Percentiles rank a stretch among this genome's conserved stretches.
phyloP scores from a whole-genome alignment of 495 filamentous ascomycete genomes.

The Penicillium pancosmium region DNA sequence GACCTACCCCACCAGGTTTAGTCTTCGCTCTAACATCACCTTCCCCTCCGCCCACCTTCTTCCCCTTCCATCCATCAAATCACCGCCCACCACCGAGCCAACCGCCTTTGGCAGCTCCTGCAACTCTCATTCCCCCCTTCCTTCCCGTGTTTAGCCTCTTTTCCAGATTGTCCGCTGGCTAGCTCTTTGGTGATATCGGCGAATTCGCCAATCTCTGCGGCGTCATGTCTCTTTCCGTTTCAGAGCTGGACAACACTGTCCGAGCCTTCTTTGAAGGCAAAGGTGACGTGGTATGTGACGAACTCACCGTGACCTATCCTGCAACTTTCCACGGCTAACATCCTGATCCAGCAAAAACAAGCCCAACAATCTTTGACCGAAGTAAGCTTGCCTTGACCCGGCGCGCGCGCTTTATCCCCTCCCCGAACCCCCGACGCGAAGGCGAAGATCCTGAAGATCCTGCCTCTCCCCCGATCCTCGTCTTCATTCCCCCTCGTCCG shows the following conservation, averaged over 20 bases:
- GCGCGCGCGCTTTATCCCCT: neutral
- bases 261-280: constrained; percentile 96
- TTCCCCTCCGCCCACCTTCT: constrained; percentile 17
- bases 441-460: neutral
- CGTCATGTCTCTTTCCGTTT: constrained; percentile 72
- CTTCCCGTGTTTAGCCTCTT: neutral
- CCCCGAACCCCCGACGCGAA: neutral
- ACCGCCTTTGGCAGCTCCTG: constrained; percentile 4
- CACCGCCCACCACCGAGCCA: neutral
- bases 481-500: neutral
- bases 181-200: constrained; percentile 28
- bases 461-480: neutral
- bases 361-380: constrained; percentile 93
- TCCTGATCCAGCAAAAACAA: constrained; percentile 82
- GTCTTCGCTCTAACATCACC: constrained; percentile 9
- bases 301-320: neutral
- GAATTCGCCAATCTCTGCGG: constrained; percentile 39
- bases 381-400: constrained; percentile 52
- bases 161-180: constrained; percentile 16
- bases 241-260: constrained; percentile 94
- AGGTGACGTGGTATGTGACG: constrained; percentile 70
- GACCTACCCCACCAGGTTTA: constrained; percentile 24
- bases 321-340: neutral
- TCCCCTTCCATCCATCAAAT: neutral
- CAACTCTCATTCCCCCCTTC: constrained; percentile 4